Evolutionary conservation across 176 grass and related monocot genomes (phyloP), one percentile per base, ranked within the genome.

Genomic region (Canna indica): DNA sequence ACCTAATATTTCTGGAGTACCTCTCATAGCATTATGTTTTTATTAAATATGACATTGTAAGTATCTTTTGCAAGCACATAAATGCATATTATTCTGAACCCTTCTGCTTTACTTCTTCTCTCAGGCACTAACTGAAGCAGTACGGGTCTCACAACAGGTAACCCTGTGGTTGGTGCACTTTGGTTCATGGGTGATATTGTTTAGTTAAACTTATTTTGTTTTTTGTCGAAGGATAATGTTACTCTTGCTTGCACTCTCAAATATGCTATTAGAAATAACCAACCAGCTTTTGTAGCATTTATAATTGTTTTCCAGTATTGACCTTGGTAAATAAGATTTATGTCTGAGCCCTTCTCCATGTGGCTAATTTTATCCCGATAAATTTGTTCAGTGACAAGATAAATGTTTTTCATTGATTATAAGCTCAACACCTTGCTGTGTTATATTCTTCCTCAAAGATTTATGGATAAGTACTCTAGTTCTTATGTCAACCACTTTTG

Each of bases 91-190:
- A 44, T 76, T 76, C 22, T 44, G 14, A 50, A 46, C n/a, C n/a
- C n/a, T n/a, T n/a, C n/a, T 64, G 29, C 9, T 89, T 81, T 67
- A 22, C 73, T 85, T 67, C 65, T 61, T 69, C 56, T 83, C 87
- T 68, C 86, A 97, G 93, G 93, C 88, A 68, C 81, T 97, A 78
- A 86, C 81, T 72, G 93, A 97, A 83, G 88, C 93, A 83, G 83
- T 97, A 54, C 86, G 86, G 70, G 84, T 97, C 79, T 97, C 88
- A 59, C 93, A 97, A 88, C 90, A 85, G 88, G 93, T 97, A 77
- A 78, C 64, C 18, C 79, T 76, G 85, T 48, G 46, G 22, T 82
- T 26, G 28, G 3, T 64, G 16, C 26, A 36, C 60, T 27, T 71
- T 41, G 35, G 44, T 39, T 72, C 47, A 20, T 18, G 46, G 30